A percentile compares a stretch with the other conserved stretches of the same genome.
phyloP scores from a whole-genome alignment of 2,329 filamentous ascomycete genomes.

The Xylaria sp. region DNA sequence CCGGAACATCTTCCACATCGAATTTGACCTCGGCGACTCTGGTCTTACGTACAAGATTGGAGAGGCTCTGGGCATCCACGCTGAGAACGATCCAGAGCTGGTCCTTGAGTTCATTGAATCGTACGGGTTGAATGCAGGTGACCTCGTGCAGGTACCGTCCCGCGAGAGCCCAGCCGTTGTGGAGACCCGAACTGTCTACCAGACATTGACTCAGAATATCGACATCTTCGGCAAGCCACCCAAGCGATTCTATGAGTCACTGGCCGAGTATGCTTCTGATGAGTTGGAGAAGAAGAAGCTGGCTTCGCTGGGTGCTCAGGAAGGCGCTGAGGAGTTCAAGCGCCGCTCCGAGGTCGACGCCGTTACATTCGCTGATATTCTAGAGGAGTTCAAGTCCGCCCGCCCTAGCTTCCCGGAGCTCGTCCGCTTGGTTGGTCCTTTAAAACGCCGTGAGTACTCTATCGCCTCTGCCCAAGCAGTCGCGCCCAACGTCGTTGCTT shows the following conservation, averaged over 20 bases:
- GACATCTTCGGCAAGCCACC: slow-evolving; percentile 97
- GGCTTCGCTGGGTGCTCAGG: slow-evolving; percentile 77
- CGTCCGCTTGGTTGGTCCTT: slow-evolving; percentile 83
- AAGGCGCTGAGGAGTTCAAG: slow-evolving; percentile 92
- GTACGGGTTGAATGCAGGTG: slow-evolving; percentile 85
- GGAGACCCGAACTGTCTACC: slow-evolving; percentile 92
- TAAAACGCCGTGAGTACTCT: slow-evolving; percentile 99
- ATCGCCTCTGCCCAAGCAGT: slow-evolving; percentile 98
- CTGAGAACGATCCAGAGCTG: slow-evolving; percentile 85
- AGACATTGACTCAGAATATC: slow-evolving; percentile 89
- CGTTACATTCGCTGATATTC: slow-evolving; percentile 87
- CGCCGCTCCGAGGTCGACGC: slow-evolving; percentile 90
- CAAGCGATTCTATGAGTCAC: slow-evolving; percentile 96
- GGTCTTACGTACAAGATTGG: slow-evolving; percentile 97
- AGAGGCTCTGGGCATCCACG: slow-evolving; percentile 95
- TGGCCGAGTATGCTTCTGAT: slow-evolving; percentile 87
- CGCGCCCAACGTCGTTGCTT: slow-evolving; percentile 85
- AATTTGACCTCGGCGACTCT: slow-evolving; percentile 93
- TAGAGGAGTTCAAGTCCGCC: slow-evolving; percentile 90
- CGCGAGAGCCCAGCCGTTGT: slow-evolving; percentile 79
- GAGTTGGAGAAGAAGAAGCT: slow-evolving; percentile 85
- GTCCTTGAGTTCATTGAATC: slow-evolving; percentile 88
- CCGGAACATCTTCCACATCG: slow-evolving; percentile 99
- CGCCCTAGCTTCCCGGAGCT: slow-evolving; percentile 91
- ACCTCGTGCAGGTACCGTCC: slow-evolving; percentile 90